A percentile compares a stretch with the other conserved stretches of the same genome.
Evolutionary conservation across 1,284 basidiomycete genomes (phyloP).

Genomic region (Puccinia horiana): DNA sequence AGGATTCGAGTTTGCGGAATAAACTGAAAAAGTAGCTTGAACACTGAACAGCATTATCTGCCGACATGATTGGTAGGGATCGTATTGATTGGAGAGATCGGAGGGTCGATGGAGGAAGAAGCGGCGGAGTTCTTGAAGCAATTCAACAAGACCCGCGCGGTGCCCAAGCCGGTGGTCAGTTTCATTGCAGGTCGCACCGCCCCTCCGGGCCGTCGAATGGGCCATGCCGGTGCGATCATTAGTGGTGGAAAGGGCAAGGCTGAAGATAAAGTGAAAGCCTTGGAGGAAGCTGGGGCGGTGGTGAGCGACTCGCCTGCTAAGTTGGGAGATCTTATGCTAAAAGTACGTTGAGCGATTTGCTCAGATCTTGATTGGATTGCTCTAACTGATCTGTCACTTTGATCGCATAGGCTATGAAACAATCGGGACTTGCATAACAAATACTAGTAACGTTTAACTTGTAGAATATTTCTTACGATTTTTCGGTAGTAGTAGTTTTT

Average conservation of each 20-base stretch:
- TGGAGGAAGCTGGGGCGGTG: slow-evolving; percentile 86
- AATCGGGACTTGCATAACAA: slow-evolving; percentile 10
- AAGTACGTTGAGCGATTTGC: slow-evolving; percentile 63
- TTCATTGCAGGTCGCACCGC: slow-evolving; percentile 96
- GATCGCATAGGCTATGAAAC: slow-evolving; percentile 24
- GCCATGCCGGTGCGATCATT: slow-evolving; percentile 97
- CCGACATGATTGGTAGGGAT: slow-evolving; percentile 66
- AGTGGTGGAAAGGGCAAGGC: slow-evolving; percentile 96
- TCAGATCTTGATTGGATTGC: not conserved
- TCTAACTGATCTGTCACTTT: not conserved
- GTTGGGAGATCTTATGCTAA: slow-evolving; percentile 82
- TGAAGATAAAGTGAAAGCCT: slow-evolving; percentile 90
- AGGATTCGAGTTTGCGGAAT: slow-evolving; percentile 52
- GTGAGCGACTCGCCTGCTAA: slow-evolving; percentile 96
- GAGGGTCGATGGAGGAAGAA: slow-evolving; percentile 98
- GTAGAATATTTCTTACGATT: slow-evolving; percentile 3
- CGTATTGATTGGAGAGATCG: slow-evolving; percentile 98
- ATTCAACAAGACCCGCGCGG: slow-evolving; percentile 83
- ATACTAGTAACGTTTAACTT: not conserved
- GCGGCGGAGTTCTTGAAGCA: slow-evolving; percentile 84
- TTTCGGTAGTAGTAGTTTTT: not conserved
- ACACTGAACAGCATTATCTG: not conserved
- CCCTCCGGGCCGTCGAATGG: slow-evolving; percentile 96
- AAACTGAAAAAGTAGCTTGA: not conserved
- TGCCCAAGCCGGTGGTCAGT: slow-evolving; percentile 93